Evolutionary conservation across 2,329 filamentous ascomycete species (phyloP).

Genomic region (Diplodia sapinea): DNA sequence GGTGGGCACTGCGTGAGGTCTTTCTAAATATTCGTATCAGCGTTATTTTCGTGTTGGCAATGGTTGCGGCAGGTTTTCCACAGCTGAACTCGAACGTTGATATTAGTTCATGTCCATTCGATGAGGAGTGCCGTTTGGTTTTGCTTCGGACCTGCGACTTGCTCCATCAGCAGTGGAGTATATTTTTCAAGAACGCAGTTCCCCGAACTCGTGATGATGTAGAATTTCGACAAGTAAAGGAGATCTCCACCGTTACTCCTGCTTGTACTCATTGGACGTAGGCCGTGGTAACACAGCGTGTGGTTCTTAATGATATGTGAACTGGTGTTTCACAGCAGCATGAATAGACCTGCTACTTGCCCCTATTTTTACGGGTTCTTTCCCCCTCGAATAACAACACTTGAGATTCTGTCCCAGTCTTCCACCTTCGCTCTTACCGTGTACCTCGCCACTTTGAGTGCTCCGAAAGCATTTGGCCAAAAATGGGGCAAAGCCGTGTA

Average conservation of each 20-base stretch:
- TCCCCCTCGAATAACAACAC: neutral
- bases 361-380: neutral
- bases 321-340: neutral
- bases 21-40: neutral
- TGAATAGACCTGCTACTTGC: neutral
- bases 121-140: neutral
- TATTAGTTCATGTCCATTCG: neutral
- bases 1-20: neutral
- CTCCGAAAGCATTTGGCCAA: neutral
- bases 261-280: neutral
- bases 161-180: neutral
- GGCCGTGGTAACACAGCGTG: neutral
- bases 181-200: neutral
- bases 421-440: neutral
- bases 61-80: neutral
- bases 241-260: neutral
- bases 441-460: neutral
- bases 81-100: neutral
- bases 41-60: neutral
- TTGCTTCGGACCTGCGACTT: neutral
- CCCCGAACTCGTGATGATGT: neutral
- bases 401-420: neutral
- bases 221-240: neutral
- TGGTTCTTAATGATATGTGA: neutral
- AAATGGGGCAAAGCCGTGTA: neutral